phyloP scores from a whole-genome alignment of 495 filamentous ascomycete genomes.

The Astrocystis sublimbata region DNA sequence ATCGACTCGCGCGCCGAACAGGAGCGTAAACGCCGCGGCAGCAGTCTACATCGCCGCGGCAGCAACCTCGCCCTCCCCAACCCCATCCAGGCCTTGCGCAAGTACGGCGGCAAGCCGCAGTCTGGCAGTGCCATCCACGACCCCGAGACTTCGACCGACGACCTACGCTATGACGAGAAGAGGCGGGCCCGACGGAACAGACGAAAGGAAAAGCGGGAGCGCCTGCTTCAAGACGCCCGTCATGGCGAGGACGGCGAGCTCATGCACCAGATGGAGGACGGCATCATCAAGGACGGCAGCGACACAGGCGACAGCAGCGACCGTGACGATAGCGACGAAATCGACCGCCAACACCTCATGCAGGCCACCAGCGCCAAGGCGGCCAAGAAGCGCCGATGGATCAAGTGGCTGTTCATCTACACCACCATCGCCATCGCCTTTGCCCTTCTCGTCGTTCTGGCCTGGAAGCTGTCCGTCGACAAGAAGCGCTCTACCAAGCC shows the following conservation, averaged over 20 bases:
- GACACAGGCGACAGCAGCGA: slow-evolving; percentile 56
- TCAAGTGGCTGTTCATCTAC: slow-evolving; percentile 55
- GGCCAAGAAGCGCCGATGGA: slow-evolving; percentile 43
- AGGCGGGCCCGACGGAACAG: slow-evolving; percentile 39
- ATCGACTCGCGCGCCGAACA: slow-evolving; percentile 47
- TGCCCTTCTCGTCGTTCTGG: slow-evolving; percentile 49
- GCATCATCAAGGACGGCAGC: slow-evolving; percentile 66
- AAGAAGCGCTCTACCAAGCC: slow-evolving; percentile 28
- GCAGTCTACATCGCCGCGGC: slow-evolving; percentile 48
- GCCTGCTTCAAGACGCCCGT: slow-evolving; percentile 50
- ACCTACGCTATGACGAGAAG: slow-evolving; percentile 55
- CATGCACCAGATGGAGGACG: slow-evolving; percentile 89
- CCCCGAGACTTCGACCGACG: slow-evolving; percentile 32
- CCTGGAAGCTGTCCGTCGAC: slow-evolving; percentile 50
- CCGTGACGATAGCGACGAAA: slow-evolving; percentile 54
- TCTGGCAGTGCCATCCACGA: slow-evolving; percentile 36
- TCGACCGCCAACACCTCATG: slow-evolving; percentile 50
- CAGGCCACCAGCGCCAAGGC: slow-evolving; percentile 46
- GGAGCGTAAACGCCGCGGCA: slow-evolving; percentile 52
- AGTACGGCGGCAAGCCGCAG: slow-evolving; percentile 37
- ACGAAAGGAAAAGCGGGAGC: slow-evolving; percentile 50
- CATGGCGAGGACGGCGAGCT: slow-evolving; percentile 69
- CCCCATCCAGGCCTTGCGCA: slow-evolving; percentile 43
- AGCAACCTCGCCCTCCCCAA: slow-evolving; percentile 50
- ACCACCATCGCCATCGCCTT: slow-evolving; percentile 53